Evolutionary conservation across 106 monocot species (phyloP).

Genomic region (Dendrobium chrysotoxum): DNA sequence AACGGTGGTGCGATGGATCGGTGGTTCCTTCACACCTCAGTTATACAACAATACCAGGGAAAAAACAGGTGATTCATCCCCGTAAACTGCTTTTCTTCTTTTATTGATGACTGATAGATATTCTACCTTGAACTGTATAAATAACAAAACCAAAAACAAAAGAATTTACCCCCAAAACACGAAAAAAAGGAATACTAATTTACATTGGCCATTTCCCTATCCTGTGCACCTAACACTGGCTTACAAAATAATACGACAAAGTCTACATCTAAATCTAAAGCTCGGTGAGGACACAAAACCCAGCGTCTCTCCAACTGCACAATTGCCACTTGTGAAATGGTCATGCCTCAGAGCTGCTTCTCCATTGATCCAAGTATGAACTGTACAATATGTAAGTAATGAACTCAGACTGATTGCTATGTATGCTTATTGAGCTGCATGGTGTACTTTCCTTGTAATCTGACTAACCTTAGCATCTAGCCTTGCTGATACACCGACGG

Average conservation of each 20-base stretch:
- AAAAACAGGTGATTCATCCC: no score
- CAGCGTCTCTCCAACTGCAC: background rate
- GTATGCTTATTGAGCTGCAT: constrained; percentile 14
- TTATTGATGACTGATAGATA: background rate
- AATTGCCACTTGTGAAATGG: background rate
- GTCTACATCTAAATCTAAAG: background rate
- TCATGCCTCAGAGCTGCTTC: background rate
- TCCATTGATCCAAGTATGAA: background rate
- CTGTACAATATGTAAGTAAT: constrained; percentile 10
- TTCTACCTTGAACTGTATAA: background rate
- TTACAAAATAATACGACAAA: constrained; percentile 7
- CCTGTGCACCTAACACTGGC: background rate
- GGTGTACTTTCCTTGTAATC: constrained; percentile 11
- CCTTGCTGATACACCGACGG: constrained; percentile 76
- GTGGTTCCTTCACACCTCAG: no score
- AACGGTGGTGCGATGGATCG: no score
- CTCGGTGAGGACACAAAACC: background rate
- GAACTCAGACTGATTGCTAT: background rate
- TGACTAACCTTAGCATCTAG: constrained; percentile 55
- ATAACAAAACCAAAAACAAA: background rate
- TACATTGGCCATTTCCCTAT: background rate
- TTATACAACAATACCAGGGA: no score
- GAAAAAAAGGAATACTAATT: background rate
- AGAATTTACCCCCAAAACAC: background rate
- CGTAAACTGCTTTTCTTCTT: background rate